These are phyloP conservation scores for Asterochloris erici DNA, from an alignment of 139 green algal genomes.

Conservation along the genomic window DNA sequence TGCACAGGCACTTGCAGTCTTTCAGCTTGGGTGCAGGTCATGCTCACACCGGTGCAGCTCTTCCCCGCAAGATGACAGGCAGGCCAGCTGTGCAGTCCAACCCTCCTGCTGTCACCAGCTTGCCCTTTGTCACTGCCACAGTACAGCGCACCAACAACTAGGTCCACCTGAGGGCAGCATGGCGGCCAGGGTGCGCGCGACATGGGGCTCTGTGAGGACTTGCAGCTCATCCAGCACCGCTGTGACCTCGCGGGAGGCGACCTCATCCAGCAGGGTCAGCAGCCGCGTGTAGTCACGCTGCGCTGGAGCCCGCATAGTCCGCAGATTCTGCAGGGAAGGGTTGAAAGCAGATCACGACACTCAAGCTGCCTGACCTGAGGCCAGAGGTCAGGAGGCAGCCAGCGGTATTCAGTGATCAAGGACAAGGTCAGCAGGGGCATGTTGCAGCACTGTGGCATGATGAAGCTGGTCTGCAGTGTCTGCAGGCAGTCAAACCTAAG, in stretches of 20 bases:
- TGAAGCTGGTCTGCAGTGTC: no score
- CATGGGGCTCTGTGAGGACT: constrained; percentile 59
- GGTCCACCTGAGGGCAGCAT: constrained; percentile 29
- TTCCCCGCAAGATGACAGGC: background rate
- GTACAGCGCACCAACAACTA: background rate
- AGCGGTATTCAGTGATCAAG: no score
- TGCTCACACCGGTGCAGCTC: background rate
- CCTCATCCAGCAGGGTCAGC: constrained; percentile 40
- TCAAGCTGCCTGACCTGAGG: no score
- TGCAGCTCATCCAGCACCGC: constrained; percentile 25
- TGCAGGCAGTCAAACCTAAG: no score
- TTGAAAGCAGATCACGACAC: background rate
- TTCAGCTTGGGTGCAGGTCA: background rate
- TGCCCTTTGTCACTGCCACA: background rate
- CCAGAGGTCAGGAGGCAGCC: no score
- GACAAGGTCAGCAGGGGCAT: no score
- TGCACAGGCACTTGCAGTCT: background rate
- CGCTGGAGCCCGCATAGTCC: background rate
- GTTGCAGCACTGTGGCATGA: no score
- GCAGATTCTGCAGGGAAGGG: background rate
- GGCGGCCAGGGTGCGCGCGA: constrained; percentile 51
- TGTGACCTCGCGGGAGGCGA: constrained; percentile 34
- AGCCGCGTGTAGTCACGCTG: constrained; percentile 30
- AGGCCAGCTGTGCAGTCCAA: background rate
- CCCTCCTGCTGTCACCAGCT: no score